Base-by-base conservation (phyloP, 2,329 filamentous ascomycete species). In the Nothophaeocryptopus gaeumannii region DNA sequence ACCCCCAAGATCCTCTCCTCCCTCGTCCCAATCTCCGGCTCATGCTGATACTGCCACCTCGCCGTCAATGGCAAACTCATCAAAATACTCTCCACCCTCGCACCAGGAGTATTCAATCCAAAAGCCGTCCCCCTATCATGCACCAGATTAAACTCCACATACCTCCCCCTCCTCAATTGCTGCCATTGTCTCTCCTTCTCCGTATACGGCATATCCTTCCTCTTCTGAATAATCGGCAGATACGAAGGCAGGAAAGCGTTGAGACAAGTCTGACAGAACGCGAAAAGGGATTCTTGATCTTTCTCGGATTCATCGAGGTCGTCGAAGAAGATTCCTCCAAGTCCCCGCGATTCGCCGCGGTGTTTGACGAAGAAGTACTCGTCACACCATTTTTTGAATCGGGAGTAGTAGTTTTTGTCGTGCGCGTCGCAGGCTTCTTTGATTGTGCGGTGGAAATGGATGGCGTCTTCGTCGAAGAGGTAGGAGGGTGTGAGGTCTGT, bases 291-390 rank as follows among this genome's bases (percentile, higher is more conserved):
- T 67, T 97, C 91, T 61, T 88, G 85, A 64, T 93, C 88, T 54
- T 90, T 89, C 63, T 92, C 87, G 1, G 82, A 80, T 63, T 88
- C 87, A 68, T 99, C 93, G 11, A 99, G 78, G 68, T 99, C 93
- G 71, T 99, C 93, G 66, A 99, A 99, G 81, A 99, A 99, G 71
- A 99, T 97, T 46, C 93, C 93, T 45, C 93, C 93, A 31, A 99
- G 75, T 49, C 93, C 93, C 41, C 93, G 86, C 39, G 83, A 78
- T 74, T 99, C 93, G 51, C 82, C 81, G 39, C 93, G 84, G 74
- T 99, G 93, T 69, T 91, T 92, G 71, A 96, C 88, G 75, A 80
- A 85, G 73, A 99, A 99, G 76, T 99, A 99, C 63, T 95, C 84
- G 70, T 99, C 93, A 70, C 93, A 99, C 93, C 93, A 99, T 67